Percentiles rank a stretch among this genome's conserved stretches.
Evolutionary conservation across 306 rosid species (phyloP).

Genomic region (Clitoria ternatea): DNA sequence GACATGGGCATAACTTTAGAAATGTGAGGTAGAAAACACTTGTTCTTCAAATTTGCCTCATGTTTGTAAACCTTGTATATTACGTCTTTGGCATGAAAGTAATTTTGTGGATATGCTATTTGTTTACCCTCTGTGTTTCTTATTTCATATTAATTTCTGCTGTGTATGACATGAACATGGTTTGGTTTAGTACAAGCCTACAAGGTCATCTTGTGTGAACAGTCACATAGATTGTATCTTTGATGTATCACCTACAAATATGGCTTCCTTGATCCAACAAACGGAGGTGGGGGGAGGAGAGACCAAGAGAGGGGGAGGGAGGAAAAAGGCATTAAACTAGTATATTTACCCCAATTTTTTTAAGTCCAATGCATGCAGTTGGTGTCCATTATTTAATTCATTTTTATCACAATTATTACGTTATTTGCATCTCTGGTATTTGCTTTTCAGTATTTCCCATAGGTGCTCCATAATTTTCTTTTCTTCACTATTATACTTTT

Average conservation of each 20-base stretch:
- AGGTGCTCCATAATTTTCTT: neutral
- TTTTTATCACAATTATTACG: neutral
- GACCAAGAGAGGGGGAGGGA: neutral
- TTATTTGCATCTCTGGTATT: neutral
- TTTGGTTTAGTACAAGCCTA: neutral
- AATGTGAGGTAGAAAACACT: slow-evolving; percentile 14
- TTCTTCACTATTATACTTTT: neutral
- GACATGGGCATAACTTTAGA: neutral
- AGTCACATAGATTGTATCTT: neutral
- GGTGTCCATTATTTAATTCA: neutral
- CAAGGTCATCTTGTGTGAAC: neutral
- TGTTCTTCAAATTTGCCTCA: neutral
- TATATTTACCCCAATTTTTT: neutral
- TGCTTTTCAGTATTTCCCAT: slow-evolving; percentile 1
- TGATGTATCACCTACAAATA: neutral
- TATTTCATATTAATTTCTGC: neutral
- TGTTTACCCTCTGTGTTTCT: neutral
- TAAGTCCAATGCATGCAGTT: neutral
- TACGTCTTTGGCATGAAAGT: neutral
- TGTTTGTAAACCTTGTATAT: slow-evolving; percentile 10
- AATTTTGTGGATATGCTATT: neutral
- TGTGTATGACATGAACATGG: neutral
- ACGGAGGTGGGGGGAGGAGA: neutral
- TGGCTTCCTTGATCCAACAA: neutral
- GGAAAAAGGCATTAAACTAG: neutral